Base-by-base conservation (phyloP, 306 rosid genomes). In the Fragaria iinumae region DNA sequence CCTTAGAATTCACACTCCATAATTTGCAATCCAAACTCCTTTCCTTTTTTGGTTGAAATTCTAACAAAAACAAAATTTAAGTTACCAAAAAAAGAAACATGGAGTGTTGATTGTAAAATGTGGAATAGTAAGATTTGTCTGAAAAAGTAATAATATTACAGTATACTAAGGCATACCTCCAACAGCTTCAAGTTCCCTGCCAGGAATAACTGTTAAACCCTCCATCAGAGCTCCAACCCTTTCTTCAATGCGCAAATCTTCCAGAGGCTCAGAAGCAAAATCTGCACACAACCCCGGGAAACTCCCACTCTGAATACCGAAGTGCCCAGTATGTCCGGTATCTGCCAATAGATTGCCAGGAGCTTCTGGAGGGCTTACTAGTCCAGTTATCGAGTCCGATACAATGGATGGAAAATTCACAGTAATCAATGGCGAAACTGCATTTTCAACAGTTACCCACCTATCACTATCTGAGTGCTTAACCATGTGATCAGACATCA, bases 391-490 rank as follows among this genome's bases (percentile, higher is more conserved):
- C 74, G 87, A 81, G 72, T 96, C 99, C 0, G 99, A 83, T 50
- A 86, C 84, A 76, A 96, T 74, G 73, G 96, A 86, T 4, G 93
- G 89, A 80, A 92, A 91, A 88, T 82, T 84, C 69, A 78, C 75
- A 32, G 93, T 80, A 20, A 84, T 87, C 84, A 88, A 67, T 21
- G 99, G 99, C 14, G 99, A 96, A 70, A 78, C 90, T 23, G 99
- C 99, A 87, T 96, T 96, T 84, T 96, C 99, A 77, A 91, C 96
- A 17, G 99, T 93, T 66, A 87, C 69, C 99, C 99, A 96, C 87
- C 98, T 88, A 80, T 93, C 96, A 87, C 94, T 85, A 20, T 96
- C 98, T 36, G 83, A 75, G 85, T 96, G 97, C 87, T 96, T 96
- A 82, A 96, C 81, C 85, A 96, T 87, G 86, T 96, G 99, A 86